A percentile compares a stretch with the other conserved stretches of the same genome.
These are phyloP conservation scores for Cercophora newfieldiana DNA, from an alignment of 495 filamentous ascomycete species.

Conservation along the genomic window DNA sequence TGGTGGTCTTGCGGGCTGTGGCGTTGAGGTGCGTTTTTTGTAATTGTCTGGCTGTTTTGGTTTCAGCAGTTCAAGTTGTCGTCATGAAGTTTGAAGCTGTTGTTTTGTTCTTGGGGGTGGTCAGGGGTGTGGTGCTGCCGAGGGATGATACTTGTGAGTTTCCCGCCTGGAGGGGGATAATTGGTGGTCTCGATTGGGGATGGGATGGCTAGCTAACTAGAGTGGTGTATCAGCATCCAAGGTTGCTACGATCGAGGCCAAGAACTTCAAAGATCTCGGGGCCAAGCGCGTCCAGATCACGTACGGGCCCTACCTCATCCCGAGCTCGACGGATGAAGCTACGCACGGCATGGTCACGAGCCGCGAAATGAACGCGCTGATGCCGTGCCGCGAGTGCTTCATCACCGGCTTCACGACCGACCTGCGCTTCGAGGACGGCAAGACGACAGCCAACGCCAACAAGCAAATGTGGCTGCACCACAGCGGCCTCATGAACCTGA, in stretches of 20 bases:
- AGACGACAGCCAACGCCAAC: constrained; percentile 18
- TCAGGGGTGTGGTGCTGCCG: too few relatives aligned
- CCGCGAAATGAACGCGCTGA: not conserved
- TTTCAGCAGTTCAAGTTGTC: too few relatives aligned
- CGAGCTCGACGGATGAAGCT: not conserved
- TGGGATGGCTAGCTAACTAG: too few relatives aligned
- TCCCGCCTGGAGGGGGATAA: not conserved
- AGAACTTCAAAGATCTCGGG: constrained; percentile 18
- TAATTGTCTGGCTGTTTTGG: too few relatives aligned
- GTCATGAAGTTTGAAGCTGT: too few relatives aligned
- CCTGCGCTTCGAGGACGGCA: constrained; percentile 9
- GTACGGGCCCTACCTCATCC: constrained; percentile 11
- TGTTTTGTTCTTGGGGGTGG: too few relatives aligned
- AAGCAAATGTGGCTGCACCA: constrained; percentile 20
- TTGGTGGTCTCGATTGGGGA: too few relatives aligned
- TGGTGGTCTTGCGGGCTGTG: too few relatives aligned
- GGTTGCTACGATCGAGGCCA: constrained; percentile 3
- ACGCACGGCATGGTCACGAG: constrained; percentile 5
- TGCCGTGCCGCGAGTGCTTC: constrained; percentile 18
- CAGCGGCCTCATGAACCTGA: constrained; percentile 17
- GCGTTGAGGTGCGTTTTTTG: too few relatives aligned
- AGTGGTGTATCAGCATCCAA: constrained; percentile 13
- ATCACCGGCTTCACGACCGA: constrained; percentile 5
- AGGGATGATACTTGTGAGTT: too few relatives aligned
- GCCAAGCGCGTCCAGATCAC: constrained; percentile 11